These are phyloP conservation scores for Byssoonygena ceratinophila DNA, from an alignment of 2,329 filamentous ascomycete genomes.

Conservation along the genomic window DNA sequence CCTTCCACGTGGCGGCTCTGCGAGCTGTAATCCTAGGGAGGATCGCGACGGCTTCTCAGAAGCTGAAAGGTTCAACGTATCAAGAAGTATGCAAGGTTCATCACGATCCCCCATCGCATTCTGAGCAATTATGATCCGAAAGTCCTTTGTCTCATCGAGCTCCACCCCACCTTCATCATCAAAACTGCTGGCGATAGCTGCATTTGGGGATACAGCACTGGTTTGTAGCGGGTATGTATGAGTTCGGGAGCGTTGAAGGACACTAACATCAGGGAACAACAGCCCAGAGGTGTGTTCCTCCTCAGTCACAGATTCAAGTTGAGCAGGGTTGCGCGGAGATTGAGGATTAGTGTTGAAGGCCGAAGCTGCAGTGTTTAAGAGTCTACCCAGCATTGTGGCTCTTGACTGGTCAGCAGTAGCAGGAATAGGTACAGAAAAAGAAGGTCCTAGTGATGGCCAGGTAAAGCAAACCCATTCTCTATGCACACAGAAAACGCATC, in stretches of 20 bases:
- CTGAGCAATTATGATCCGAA: slow-evolving; percentile 39
- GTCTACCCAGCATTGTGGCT: slow-evolving; percentile 32
- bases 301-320: slow-evolving; percentile 40
- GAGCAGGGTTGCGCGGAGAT: slow-evolving; percentile 28
- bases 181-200: slow-evolving; percentile 34
- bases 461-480: slow-evolving; percentile 10
- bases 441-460: background rate
- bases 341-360: slow-evolving; percentile 35
- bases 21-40: slow-evolving; percentile 27
- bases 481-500: slow-evolving; percentile 7
- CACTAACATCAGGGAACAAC: slow-evolving; percentile 38
- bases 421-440: background rate
- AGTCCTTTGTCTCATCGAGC: slow-evolving; percentile 35
- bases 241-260: slow-evolving; percentile 33
- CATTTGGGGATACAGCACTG: slow-evolving; percentile 35
- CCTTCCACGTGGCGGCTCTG: slow-evolving; percentile 23
- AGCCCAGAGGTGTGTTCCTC: slow-evolving; percentile 41
- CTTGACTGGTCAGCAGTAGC: background rate
- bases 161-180: slow-evolving; percentile 41
- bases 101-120: slow-evolving; percentile 41
- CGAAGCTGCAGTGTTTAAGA: slow-evolving; percentile 36
- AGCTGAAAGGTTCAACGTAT: slow-evolving; percentile 28
- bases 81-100: slow-evolving; percentile 37
- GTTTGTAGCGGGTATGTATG: slow-evolving; percentile 35
- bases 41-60: slow-evolving; percentile 26